Conservation (phyloP, 1,284 basidiomycete species). For the Pseudozyma thailandica region DNA sequence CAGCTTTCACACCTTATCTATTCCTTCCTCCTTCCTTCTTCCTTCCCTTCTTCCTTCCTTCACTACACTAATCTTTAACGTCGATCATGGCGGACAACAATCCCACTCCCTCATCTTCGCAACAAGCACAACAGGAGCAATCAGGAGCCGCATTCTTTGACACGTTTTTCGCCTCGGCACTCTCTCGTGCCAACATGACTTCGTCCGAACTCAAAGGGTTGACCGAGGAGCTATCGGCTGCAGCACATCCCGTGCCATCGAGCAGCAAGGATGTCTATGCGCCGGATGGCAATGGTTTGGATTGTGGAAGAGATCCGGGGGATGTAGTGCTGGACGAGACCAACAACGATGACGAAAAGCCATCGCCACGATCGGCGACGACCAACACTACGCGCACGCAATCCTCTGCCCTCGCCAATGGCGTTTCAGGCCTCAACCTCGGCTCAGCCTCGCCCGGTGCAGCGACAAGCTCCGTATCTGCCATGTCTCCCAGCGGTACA, state of each 20-base stretch:
- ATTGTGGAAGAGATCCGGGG: slow-evolving; percentile 51
- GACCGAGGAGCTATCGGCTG: slow-evolving; percentile 7
- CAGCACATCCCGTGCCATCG: slow-evolving; percentile 25
- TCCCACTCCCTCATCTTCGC: not conserved
- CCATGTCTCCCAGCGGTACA: slow-evolving; percentile 7
- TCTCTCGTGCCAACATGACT: slow-evolving; percentile 48
- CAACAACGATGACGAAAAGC: slow-evolving; percentile 1
- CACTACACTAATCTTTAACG: too few relatives aligned
- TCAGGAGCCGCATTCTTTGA: slow-evolving; percentile 47
- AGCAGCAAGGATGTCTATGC: slow-evolving; percentile 30
- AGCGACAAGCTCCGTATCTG: slow-evolving; percentile 12
- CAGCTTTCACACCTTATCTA: too few relatives aligned
- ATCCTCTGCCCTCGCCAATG: slow-evolving; percentile 24
- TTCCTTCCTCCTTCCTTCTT: too few relatives aligned
- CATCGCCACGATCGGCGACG: not conserved
- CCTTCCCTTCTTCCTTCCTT: too few relatives aligned
- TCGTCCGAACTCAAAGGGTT: slow-evolving; percentile 29
- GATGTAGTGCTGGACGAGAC: slow-evolving; percentile 12
- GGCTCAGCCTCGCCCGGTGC: slow-evolving; percentile 8
- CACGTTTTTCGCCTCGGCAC: slow-evolving; percentile 44
- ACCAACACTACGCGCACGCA: slow-evolving; percentile 1
- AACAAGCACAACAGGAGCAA: not conserved
- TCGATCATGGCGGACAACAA: slow-evolving; percentile 9
- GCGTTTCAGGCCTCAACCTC: slow-evolving; percentile 33
- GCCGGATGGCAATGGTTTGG: slow-evolving; percentile 43